A percentile compares a stretch with the other conserved stretches of the same genome.
Evolutionary conservation across 192 early-diverging fungal genomes (phyloP).

Genomic region (Coemansia erecta): DNA sequence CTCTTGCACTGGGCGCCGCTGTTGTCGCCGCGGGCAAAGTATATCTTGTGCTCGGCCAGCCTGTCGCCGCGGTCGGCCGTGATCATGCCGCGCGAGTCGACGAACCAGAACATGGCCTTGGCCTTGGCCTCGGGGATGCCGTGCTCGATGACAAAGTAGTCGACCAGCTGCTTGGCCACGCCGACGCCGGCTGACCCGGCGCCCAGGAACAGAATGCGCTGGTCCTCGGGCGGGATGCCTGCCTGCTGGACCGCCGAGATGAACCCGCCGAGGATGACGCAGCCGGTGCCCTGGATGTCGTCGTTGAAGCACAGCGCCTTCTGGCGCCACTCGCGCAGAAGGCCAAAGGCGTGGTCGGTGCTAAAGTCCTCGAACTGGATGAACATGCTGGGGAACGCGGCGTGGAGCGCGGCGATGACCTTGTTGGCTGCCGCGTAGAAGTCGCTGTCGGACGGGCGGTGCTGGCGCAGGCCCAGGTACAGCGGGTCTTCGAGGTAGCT

Average conservation of each 20-base stretch:
- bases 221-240: slow-evolving; percentile 65
- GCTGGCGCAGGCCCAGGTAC: slow-evolving; percentile 78
- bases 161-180: slow-evolving; percentile 85
- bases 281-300: slow-evolving; percentile 66
- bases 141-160: slow-evolving; percentile 77
- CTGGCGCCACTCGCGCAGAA: slow-evolving; percentile 76
- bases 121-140: slow-evolving; percentile 67
- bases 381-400: slow-evolving; percentile 74
- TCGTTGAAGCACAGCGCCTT: slow-evolving; percentile 90
- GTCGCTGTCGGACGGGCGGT: slow-evolving; percentile 59
- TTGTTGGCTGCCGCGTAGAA: slow-evolving; percentile 79
- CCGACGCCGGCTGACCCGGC: slow-evolving; percentile 95
- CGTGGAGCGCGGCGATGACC: slow-evolving; percentile 68
- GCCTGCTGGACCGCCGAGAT: slow-evolving; percentile 79
- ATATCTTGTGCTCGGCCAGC: slow-evolving; percentile 77
- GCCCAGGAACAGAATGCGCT: slow-evolving; percentile 90
- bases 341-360: slow-evolving; percentile 87
- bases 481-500: slow-evolving; percentile 78
- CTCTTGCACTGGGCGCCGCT: slow-evolving; percentile 69
- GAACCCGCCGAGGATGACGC: slow-evolving; percentile 89
- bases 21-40: slow-evolving; percentile 88
- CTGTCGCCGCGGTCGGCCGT: slow-evolving; percentile 85
- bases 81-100: slow-evolving; percentile 91
- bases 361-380: slow-evolving; percentile 98
- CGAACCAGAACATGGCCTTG: slow-evolving; percentile 68